Percentiles rank a stretch among this genome's conserved stretches.
These are phyloP conservation scores for Cichorium intybus DNA, from an alignment of 140 eudicot species.

Conservation along the genomic window DNA sequence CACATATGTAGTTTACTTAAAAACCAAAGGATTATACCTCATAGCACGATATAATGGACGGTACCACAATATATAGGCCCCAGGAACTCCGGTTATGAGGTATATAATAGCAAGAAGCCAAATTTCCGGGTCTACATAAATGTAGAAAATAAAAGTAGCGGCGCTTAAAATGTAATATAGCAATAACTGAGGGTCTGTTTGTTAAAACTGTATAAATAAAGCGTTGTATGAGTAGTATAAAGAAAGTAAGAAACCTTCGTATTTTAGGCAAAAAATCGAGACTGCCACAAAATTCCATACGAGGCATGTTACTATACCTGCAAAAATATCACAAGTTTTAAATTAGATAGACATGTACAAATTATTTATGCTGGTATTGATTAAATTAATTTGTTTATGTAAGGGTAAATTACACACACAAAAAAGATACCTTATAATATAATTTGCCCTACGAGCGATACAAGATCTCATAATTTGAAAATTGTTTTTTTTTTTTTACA, in stretches of 20 bases:
- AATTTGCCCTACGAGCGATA: too few relatives aligned
- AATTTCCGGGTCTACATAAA: conserved; percentile 43
- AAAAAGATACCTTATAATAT: too few relatives aligned
- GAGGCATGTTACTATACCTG: conserved; percentile 62
- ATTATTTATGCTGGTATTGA: too few relatives aligned
- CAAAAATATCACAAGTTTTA: conserved; percentile 8
- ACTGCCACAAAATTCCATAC: conserved; percentile 72
- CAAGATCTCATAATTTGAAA: too few relatives aligned
- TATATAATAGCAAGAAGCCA: conserved; percentile 73
- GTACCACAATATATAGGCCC: conserved; percentile 72
- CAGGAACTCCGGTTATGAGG: conserved; percentile 73
- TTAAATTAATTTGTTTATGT: too few relatives aligned
- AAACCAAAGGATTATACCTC: conserved; percentile 44
- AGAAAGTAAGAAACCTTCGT: conserved; percentile 62
- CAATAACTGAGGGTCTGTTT: background rate
- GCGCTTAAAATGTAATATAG: conserved; percentile 5
- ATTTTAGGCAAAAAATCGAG: conserved; percentile 57
- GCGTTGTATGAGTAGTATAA: background rate
- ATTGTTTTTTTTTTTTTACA: too few relatives aligned
- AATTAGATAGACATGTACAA: too few relatives aligned
- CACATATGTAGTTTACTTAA: conserved; percentile 27
- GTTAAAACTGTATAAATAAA: background rate
- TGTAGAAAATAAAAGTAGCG: background rate
- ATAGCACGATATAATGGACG: conserved; percentile 85
- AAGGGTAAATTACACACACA: too few relatives aligned